A percentile compares a stretch with the other conserved stretches of the same genome.
Conservation (phyloP, 208 protist genomes). For the Trypanosoma platydactyli region DNA sequence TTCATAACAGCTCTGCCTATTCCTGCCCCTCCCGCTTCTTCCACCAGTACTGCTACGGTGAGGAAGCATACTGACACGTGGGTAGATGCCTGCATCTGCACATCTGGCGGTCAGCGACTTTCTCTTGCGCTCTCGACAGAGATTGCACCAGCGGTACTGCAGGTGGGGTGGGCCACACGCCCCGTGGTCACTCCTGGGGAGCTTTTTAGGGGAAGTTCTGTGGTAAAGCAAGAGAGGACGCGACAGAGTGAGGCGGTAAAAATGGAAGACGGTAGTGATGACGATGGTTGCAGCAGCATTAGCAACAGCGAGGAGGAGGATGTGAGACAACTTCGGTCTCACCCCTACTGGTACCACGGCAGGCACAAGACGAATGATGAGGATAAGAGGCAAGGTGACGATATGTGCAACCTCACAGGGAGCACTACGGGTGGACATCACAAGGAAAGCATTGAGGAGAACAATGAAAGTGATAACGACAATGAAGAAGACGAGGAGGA, state of each 20-base stretch:
- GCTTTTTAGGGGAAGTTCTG: background rate
- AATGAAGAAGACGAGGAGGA: constrained; percentile 15
- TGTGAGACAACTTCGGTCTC: background rate
- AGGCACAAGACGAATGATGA: background rate
- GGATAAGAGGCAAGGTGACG: background rate
- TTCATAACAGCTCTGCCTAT: constrained; percentile 9
- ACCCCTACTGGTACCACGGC: background rate
- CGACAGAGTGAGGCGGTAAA: background rate
- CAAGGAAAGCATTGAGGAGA: background rate
- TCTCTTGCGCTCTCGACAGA: constrained; percentile 24
- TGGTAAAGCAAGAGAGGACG: background rate
- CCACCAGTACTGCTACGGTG: background rate
- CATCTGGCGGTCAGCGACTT: constrained; percentile 26
- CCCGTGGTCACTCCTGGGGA: background rate
- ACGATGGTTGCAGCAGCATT: background rate
- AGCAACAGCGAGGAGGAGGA: background rate
- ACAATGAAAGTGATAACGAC: constrained; percentile 10
- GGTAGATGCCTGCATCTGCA: constrained; percentile 24
- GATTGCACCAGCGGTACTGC: constrained; percentile 12
- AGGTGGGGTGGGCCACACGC: constrained; percentile 7
- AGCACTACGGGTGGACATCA: too few species aligned
- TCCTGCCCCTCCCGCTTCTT: background rate
- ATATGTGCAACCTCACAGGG: too few species aligned
- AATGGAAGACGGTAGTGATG: background rate
- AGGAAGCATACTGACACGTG: background rate